Conservation (phyloP, 1,284 basidiomycete species). For the Puccinia horiana region DNA sequence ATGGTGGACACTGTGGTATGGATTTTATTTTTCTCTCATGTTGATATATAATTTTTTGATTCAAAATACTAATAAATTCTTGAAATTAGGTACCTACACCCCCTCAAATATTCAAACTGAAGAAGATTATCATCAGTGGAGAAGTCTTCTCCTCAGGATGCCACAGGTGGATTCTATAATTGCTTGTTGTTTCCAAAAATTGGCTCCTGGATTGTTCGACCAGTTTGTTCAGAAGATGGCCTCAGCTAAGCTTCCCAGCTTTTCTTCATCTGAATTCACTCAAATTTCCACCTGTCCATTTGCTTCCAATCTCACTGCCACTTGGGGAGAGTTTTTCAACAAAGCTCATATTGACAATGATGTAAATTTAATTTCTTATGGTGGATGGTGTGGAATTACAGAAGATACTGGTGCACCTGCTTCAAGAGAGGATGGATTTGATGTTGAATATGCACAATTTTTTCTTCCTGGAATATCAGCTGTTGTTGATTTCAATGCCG, state of each 20-base stretch:
- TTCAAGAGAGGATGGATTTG: neutral
- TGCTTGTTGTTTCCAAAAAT: neutral
- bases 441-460: neutral
- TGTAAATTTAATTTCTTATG: neutral
- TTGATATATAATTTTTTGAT: neutral
- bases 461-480: neutral
- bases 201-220: neutral
- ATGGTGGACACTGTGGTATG: neutral
- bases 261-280: neutral
- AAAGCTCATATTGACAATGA: neutral
- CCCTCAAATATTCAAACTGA: neutral
- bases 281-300: neutral
- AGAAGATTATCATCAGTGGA: slow-evolving; percentile 6
- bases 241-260: neutral
- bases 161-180: neutral
- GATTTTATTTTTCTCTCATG: neutral
- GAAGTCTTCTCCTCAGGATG: neutral
- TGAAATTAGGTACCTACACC: neutral
- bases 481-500: no score
- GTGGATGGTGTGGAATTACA: neutral
- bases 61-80: neutral
- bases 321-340: neutral
- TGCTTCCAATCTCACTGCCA: neutral
- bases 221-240: neutral
- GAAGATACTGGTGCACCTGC: neutral